These are phyloP conservation scores for Yamadazyma sp. DNA, from an alignment of 805 yeast genomes.

Conservation along the genomic window DNA sequence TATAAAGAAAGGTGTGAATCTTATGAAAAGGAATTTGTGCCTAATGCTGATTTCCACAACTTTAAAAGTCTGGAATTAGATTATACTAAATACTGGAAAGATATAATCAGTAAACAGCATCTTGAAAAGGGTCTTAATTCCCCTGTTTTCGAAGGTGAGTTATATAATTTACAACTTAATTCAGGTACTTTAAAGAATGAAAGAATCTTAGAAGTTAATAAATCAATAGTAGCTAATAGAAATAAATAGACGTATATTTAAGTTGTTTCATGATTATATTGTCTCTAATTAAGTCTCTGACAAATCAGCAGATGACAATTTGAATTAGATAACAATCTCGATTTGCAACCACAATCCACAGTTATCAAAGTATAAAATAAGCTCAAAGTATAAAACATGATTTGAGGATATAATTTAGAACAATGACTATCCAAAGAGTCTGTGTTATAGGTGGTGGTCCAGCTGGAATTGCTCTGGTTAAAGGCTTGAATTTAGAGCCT, in stretches of 20 bases:
- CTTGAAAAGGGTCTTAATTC: slow-evolving; percentile 10
- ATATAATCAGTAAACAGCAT: slow-evolving; percentile 5
- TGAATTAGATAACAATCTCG: neutral
- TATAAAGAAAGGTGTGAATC: slow-evolving; percentile 30
- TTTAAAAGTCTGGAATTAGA: slow-evolving; percentile 58
- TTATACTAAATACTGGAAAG: slow-evolving; percentile 45
- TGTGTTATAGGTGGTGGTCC: slow-evolving; percentile 83
- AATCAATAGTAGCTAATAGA: slow-evolving; percentile 1
- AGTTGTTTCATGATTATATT: too few relatives aligned
- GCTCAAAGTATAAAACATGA: too few relatives aligned
- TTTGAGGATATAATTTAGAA: too few relatives aligned
- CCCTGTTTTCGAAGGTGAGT: slow-evolving; percentile 11
- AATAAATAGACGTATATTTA: too few relatives aligned
- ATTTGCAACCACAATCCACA: slow-evolving; percentile 4
- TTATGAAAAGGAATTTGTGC: slow-evolving; percentile 25
- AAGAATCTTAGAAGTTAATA: slow-evolving; percentile 8
- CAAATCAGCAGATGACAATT: too few relatives aligned
- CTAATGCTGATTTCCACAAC: slow-evolving; percentile 25
- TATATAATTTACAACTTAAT: slow-evolving; percentile 5
- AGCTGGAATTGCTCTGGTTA: slow-evolving; percentile 62
- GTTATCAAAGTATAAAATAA: too few relatives aligned
- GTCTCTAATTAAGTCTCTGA: too few relatives aligned
- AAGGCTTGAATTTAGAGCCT: slow-evolving; percentile 55
- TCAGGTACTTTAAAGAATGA: slow-evolving; percentile 8
- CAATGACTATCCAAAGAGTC: slow-evolving; percentile 1